Evolutionary conservation across 108 stramenopile genomes (phyloP).

Genomic region (Fragilaria crotonensis): DNA sequence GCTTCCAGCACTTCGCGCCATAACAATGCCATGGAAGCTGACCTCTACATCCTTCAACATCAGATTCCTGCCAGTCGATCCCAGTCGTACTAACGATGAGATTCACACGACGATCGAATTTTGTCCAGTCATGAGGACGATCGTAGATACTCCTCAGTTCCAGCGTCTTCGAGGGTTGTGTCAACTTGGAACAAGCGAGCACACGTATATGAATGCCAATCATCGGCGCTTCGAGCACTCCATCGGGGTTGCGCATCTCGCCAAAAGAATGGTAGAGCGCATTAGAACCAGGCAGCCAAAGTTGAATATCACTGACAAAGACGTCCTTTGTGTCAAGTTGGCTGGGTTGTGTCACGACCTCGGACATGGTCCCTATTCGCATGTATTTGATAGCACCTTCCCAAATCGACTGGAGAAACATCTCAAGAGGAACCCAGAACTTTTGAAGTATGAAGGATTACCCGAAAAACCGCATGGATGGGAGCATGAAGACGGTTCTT

Average conservation of each 20-base stretch:
- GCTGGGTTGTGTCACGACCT: slow-evolving; percentile 90
- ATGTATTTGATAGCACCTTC: slow-evolving; percentile 66
- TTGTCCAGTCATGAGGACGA: slow-evolving; percentile 55
- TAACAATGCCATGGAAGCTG: no score
- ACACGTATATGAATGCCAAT: slow-evolving; percentile 69
- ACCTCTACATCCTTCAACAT: no score
- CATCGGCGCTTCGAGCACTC: slow-evolving; percentile 86
- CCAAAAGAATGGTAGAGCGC: slow-evolving; percentile 41
- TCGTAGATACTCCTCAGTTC: slow-evolving; percentile 68
- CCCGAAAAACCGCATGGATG: slow-evolving; percentile 32
- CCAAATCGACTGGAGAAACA: slow-evolving; percentile 12
- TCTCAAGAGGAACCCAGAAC: slow-evolving; percentile 10
- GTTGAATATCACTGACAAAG: slow-evolving; percentile 64
- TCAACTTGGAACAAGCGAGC: slow-evolving; percentile 73
- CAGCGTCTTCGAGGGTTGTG: slow-evolving; percentile 81
- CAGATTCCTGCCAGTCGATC: not conserved
- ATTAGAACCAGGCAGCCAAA: slow-evolving; percentile 44
- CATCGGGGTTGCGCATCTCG: slow-evolving; percentile 82
- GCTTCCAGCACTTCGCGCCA: no score
- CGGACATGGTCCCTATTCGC: slow-evolving; percentile 87
- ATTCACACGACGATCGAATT: slow-evolving; percentile 59
- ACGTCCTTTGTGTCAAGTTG: slow-evolving; percentile 87
- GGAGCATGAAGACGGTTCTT: slow-evolving; percentile 68
- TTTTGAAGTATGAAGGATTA: slow-evolving; percentile 25
- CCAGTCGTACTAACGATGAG: slow-evolving; percentile 62